Conservation (phyloP, 306 rosid genomes). For the Dryas octopetala region DNA sequence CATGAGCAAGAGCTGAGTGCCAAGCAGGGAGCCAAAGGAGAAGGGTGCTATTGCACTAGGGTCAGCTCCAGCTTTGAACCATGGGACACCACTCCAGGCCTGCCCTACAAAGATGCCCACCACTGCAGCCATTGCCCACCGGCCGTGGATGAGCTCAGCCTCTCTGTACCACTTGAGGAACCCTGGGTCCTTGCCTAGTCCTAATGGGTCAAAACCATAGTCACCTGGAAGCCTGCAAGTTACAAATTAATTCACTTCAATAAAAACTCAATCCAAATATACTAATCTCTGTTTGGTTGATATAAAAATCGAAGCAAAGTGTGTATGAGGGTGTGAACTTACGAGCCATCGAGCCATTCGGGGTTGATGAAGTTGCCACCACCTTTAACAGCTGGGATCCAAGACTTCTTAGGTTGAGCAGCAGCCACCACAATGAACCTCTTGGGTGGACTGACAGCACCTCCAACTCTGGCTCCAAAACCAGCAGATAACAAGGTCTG, state of each 20-base stretch:
- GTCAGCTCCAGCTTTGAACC: conserved; percentile 96
- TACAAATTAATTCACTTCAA: no score
- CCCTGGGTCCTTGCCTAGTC: conserved; percentile 89
- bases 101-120: conserved; percentile 92
- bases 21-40: conserved; percentile 88
- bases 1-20: conserved; percentile 91
- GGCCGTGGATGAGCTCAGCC: conserved; percentile 96
- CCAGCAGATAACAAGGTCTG: conserved; percentile 53
- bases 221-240: conserved; percentile 89
- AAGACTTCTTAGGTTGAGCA: conserved; percentile 67
- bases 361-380: conserved; percentile 81
- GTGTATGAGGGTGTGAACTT: conserved; percentile 28
- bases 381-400: conserved; percentile 63
- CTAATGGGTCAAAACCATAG: conserved; percentile 93
- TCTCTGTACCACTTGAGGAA: conserved; percentile 98
- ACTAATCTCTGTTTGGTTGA: not conserved
- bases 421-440: conserved; percentile 59
- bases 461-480: conserved; percentile 42
- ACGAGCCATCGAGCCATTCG: conserved; percentile 99
- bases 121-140: conserved; percentile 99
- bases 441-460: conserved; percentile 35
- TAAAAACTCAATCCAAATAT: no score
- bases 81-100: conserved; percentile 96
- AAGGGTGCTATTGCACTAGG: conserved; percentile 90
- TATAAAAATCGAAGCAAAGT: not conserved